Evolutionary conservation across 192 early-diverging fungal genomes (phyloP).

Genomic region (Coemansia sp.): DNA sequence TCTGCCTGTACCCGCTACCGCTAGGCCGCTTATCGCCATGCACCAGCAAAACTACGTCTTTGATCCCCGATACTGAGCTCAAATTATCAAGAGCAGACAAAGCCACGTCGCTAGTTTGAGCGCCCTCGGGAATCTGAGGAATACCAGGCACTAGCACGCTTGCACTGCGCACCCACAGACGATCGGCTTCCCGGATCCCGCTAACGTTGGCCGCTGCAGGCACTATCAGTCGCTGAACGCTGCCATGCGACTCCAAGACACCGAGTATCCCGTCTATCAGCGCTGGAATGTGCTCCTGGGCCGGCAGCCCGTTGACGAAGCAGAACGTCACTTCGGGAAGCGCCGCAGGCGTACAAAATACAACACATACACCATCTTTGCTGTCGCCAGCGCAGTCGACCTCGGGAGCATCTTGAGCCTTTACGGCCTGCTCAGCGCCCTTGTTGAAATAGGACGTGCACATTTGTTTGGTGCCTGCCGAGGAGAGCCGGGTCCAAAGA

Average conservation of each 20-base stretch:
- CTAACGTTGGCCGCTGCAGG: constrained; percentile 28
- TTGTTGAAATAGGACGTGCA: neutral
- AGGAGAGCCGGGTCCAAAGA: constrained; percentile 18
- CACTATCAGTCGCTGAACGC: constrained; percentile 25
- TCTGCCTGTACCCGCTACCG: constrained; percentile 35
- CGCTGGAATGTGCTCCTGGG: constrained; percentile 20
- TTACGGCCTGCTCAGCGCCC: neutral
- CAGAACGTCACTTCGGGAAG: constrained; percentile 21
- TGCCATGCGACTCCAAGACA: constrained; percentile 14
- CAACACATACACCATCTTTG: constrained; percentile 3
- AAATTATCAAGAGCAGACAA: constrained; percentile 26
- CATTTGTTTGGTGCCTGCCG: neutral
- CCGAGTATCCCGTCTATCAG: constrained; percentile 25
- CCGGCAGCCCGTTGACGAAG: constrained; percentile 40
- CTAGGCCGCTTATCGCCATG: constrained; percentile 38
- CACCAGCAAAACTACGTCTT: constrained; percentile 16
- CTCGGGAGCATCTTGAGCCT: neutral
- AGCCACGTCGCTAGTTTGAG: constrained; percentile 27
- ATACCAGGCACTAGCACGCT: neutral
- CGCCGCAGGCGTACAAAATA: constrained; percentile 9
- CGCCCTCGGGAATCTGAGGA: constrained; percentile 9
- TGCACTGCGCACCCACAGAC: constrained; percentile 12
- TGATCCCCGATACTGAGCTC: constrained; percentile 16
- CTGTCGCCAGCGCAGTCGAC: neutral
- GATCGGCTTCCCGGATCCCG: constrained; percentile 8